A percentile compares a stretch with the other conserved stretches of the same genome.
These are phyloP conservation scores for Podosphaera fusca DNA, from an alignment of 2,329 filamentous ascomycete species.

Conservation along the genomic window DNA sequence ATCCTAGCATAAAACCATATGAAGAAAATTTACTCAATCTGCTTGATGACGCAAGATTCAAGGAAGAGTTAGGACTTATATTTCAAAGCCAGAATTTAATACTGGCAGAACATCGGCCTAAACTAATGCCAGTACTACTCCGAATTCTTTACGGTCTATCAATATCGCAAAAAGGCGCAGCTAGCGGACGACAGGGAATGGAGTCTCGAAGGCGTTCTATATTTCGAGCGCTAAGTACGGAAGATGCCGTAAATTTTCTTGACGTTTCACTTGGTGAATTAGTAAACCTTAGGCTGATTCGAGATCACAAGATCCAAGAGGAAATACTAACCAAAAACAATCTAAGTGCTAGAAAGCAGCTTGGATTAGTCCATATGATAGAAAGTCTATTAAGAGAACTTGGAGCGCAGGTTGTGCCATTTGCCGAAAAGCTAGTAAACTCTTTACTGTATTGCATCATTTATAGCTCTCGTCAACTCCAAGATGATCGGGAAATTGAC, in stretches of 20 bases:
- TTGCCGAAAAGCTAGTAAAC: conserved; percentile 45
- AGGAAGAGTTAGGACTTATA: conserved; percentile 80
- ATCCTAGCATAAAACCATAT: conserved; percentile 49
- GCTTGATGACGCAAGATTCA: conserved; percentile 75
- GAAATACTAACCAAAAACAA: conserved; percentile 33
- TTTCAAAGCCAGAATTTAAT: conserved; percentile 56
- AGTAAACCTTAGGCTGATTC: conserved; percentile 33
- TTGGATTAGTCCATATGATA: conserved; percentile 81
- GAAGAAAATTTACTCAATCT: conserved; percentile 70
- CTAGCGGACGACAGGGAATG: conserved; percentile 58
- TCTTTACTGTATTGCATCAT: conserved; percentile 65
- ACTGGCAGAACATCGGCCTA: conserved; percentile 44
- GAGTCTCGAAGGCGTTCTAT: conserved; percentile 62
- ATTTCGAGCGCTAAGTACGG: conserved; percentile 49
- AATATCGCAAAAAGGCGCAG: conserved; percentile 56
- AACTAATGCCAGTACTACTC: conserved; percentile 67
- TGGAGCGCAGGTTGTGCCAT: conserved; percentile 46
- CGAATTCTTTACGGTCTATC: conserved; percentile 74
- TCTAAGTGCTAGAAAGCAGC: conserved; percentile 52
- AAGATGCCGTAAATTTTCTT: conserved; percentile 61
- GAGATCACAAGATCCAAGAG: conserved; percentile 13
- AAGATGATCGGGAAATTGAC: conserved; percentile 14
- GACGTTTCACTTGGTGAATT: conserved; percentile 58
- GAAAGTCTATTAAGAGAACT: conserved; percentile 69
- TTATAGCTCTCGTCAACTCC: conserved; percentile 38